Base-by-base conservation (phyloP, 78 protist genomes). In the Parvularia atlantis region DNA sequence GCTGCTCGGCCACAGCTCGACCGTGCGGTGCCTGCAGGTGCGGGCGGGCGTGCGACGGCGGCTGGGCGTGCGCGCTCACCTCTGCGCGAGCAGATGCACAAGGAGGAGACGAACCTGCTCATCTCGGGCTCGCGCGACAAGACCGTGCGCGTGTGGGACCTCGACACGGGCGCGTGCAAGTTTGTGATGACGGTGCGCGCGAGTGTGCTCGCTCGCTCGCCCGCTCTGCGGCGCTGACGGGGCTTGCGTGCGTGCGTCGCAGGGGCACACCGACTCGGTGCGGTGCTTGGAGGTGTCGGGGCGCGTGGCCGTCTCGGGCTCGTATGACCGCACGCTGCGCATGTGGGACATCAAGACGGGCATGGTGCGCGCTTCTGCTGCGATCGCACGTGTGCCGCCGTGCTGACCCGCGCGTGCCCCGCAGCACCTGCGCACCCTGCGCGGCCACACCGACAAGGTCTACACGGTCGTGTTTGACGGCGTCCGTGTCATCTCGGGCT, bases 391-490 rank as follows among this genome's bases (percentile, higher is more conserved):
- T 57, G 61, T 6, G 36, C 64, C 13, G 44, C 28, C 64, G 13
- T 59, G 22, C 7, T 7, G 7, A 14, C 64, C 7, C 17, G 4
- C 4, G 4, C 31, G 35, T 63, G 26, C 13, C 9, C 22, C 57
- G 41, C 10, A 24, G 17, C 62, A 68, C 52, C 43, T 69, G 41
- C 83, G 66, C 48, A 61, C 61, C 39, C 83, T 78, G n/a, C 5
- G 19, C 2, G 71, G 77, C 16, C 83, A 78, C 52, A 35, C 30
- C 22, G 26, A n/a, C 26, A 71, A 76, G 53, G 71, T 76, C n/a
- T 52, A 66, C 53, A 67, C 73, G 24, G 61, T 76, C 10, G 36
- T 54, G 31, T 54, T 58, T 44, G 37, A 58, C 31, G 69, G 67
- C 43, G 19, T 3, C 26, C 33, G 40, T 0, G 16, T 67, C 13